phyloP scores from a whole-genome alignment of 1,284 basidiomycete species.

The Athelia psychrophila region DNA sequence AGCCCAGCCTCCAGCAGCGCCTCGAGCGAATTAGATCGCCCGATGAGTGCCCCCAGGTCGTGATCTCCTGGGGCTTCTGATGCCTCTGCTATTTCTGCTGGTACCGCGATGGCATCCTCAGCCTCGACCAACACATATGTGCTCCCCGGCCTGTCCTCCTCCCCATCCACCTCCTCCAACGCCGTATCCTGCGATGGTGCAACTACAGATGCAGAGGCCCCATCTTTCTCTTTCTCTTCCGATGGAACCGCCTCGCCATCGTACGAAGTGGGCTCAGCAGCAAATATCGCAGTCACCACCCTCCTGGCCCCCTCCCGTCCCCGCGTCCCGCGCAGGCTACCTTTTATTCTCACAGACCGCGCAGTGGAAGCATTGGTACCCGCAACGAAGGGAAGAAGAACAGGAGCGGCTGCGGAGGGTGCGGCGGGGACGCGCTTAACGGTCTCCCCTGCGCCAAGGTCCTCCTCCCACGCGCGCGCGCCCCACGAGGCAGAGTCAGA shows the following conservation, averaged over 20 bases:
- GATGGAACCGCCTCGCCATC: too few relatives aligned
- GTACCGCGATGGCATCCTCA: too few relatives aligned
- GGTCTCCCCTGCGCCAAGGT: not conserved
- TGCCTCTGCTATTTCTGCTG: too few relatives aligned
- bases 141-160: not conserved
- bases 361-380: not conserved
- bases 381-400: too few relatives aligned
- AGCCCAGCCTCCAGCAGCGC: too few relatives aligned
- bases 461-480: too few relatives aligned
- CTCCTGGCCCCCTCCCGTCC: not conserved
- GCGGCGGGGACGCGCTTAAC: not conserved
- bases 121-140: not conserved
- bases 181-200: not conserved
- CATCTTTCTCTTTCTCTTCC: too few relatives aligned
- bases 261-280: slow-evolving; percentile 14
- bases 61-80: too few relatives aligned
- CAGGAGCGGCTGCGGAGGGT: not conserved
- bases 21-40: slow-evolving; percentile 66
- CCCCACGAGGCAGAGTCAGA: too few relatives aligned
- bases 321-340: not conserved
- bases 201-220: not conserved
- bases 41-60: too few relatives aligned
- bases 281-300: not conserved
- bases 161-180: not conserved
- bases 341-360: not conserved